Conservation (phyloP, 2,329 filamentous ascomycete genomes). For the Scedosporium aurantiacum region DNA sequence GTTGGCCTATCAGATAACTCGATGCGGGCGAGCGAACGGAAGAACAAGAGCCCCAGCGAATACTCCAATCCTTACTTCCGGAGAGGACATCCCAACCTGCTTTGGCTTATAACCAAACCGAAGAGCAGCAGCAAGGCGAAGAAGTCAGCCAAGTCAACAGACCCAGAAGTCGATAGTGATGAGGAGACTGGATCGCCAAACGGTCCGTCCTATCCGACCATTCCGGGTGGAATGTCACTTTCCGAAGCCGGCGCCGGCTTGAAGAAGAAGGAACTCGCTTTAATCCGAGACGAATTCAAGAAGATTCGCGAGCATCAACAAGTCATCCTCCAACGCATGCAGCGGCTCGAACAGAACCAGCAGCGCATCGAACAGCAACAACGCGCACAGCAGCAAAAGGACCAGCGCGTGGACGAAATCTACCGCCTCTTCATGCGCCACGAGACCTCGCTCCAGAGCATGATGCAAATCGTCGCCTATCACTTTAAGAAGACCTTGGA, state of each 20-base stretch:
- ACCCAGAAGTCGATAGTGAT: slow-evolving; percentile 62
- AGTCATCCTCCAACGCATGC: slow-evolving; percentile 74
- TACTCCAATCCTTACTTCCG: slow-evolving; percentile 97
- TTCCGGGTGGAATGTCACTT: slow-evolving; percentile 5
- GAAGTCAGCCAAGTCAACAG: slow-evolving; percentile 53
- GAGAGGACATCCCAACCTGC: slow-evolving; percentile 77
- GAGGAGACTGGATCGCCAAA: slow-evolving; percentile 35
- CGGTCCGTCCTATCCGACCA: slow-evolving; percentile 3
- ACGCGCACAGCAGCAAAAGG: slow-evolving; percentile 9
- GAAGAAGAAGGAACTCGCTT: slow-evolving; percentile 62
- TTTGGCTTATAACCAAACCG: slow-evolving; percentile 95
- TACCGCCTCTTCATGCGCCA: slow-evolving; percentile 54
- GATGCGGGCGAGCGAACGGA: slow-evolving; percentile 92
- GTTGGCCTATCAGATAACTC: slow-evolving; percentile 91
- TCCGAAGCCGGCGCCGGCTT: slow-evolving; percentile 16
- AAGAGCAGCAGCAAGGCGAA: slow-evolving; percentile 57
- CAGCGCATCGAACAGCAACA: slow-evolving; percentile 32
- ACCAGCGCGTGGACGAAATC: slow-evolving; percentile 11
- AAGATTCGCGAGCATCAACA: slow-evolving; percentile 78
- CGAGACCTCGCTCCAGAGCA: slow-evolving; percentile 98
- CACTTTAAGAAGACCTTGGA: slow-evolving; percentile 92
- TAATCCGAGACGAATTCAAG: slow-evolving; percentile 69
- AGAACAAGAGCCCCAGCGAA: slow-evolving; percentile 96
- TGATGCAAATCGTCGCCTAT: slow-evolving; percentile 89
- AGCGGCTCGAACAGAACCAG: slow-evolving; percentile 70